Percentiles rank a stretch among this genome's conserved stretches.
phyloP scores from a whole-genome alignment of 257 asterid species.

The Penstemon eatonii region DNA sequence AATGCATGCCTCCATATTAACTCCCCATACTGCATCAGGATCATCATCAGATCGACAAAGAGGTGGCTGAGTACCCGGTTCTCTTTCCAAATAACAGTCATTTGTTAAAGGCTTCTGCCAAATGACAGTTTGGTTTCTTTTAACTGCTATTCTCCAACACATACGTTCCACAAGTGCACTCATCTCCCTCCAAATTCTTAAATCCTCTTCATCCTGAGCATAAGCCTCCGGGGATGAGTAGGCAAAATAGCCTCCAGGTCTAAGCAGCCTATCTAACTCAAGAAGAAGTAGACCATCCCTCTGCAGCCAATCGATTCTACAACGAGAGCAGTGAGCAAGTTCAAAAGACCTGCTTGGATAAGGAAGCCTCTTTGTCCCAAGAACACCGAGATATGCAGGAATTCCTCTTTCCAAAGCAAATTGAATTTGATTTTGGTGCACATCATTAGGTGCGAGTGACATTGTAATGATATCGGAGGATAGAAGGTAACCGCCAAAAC shows the following conservation, averaged over 20 bases:
- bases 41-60: constrained; percentile 84
- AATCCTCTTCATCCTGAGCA: constrained; percentile 93
- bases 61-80: constrained; percentile 82
- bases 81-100: constrained; percentile 71
- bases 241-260: constrained; percentile 96
- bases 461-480: constrained; percentile 79
- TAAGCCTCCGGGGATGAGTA: constrained; percentile 96
- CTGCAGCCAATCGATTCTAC: constrained; percentile 96
- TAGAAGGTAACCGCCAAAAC: constrained; percentile 94
- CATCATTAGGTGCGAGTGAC: constrained; percentile 96
- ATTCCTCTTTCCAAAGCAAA: constrained; percentile 96
- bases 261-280: constrained; percentile 84
- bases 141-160: constrained; percentile 92
- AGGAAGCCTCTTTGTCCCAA: constrained; percentile 95
- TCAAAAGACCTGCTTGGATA: constrained; percentile 96
- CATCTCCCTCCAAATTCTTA: constrained; percentile 82
- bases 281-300: constrained; percentile 93
- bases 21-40: constrained; percentile 92
- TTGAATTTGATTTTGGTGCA: constrained; percentile 95
- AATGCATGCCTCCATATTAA: constrained; percentile 85
- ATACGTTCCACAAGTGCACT: constrained; percentile 85
- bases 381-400: constrained; percentile 95
- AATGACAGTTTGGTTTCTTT: constrained; percentile 82
- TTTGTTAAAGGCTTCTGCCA: constrained; percentile 93
- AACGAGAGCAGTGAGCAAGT: constrained; percentile 92